Evolutionary conservation across 108 stramenopile species (phyloP).

Genomic region (Conticribra weissflogii): DNA sequence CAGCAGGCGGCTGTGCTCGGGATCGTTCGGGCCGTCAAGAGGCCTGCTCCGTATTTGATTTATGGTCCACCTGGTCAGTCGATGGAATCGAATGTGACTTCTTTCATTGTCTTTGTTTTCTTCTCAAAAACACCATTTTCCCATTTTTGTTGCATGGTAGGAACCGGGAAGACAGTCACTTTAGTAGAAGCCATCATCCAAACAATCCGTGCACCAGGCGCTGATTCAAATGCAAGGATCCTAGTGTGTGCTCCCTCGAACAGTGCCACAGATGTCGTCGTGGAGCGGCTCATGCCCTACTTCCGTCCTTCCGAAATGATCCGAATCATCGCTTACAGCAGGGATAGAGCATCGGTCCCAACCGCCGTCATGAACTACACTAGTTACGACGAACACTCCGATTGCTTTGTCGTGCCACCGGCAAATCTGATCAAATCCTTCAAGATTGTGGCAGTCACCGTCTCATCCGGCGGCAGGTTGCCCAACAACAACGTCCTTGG

Average conservation of each 20-base stretch:
- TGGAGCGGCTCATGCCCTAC: slow-evolving; percentile 47
- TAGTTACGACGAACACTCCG: slow-evolving; percentile 29
- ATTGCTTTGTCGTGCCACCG: slow-evolving; percentile 25
- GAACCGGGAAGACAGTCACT: slow-evolving; percentile 63
- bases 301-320: slow-evolving; percentile 50
- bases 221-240: slow-evolving; percentile 41
- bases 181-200: slow-evolving; percentile 68
- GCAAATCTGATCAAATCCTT: slow-evolving; percentile 19
- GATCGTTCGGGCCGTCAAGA: slow-evolving; percentile 29
- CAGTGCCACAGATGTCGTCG: slow-evolving; percentile 66
- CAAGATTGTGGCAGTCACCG: slow-evolving; percentile 53
- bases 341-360: slow-evolving; percentile 45
- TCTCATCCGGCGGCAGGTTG: slow-evolving; percentile 53
- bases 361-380: slow-evolving; percentile 30
- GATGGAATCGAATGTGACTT: no score
- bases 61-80: slow-evolving; percentile 76
- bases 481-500: slow-evolving; percentile 42
- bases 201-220: slow-evolving; percentile 23
- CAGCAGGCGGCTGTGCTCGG: slow-evolving; percentile 54
- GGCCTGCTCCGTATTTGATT: slow-evolving; percentile 64
- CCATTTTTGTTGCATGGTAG: no score
- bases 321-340: slow-evolving; percentile 57
- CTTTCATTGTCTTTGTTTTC: no score
- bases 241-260: slow-evolving; percentile 66
- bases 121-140: no score